Base-by-base conservation (phyloP, 768 basidiomycete species). In the Kwoniella dejecticola region DNA sequence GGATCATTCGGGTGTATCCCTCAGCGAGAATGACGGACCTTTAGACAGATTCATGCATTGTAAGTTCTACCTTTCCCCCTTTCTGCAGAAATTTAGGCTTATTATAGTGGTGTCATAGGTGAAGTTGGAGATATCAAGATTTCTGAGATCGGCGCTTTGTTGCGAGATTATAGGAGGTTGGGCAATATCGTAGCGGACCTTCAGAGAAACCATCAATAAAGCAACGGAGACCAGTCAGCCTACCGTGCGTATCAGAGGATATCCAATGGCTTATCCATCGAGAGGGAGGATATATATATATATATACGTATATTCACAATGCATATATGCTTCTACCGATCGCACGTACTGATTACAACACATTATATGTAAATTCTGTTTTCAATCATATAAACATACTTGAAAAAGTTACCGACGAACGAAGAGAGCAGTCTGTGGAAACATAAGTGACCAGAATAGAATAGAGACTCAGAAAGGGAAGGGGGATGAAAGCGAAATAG, bases 151-250 rank as follows among this genome's bases (percentile, higher is more conserved):
- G 85, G 83, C 0, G 85, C 88, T 66, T 81, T 99, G 42, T 80
- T 98, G 74, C 80, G 81, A 30, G 94, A 96, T 66, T 97, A 96
- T 77, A 84, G 85, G 65, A 81, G 88, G 44, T 75, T 96, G 52
- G 92, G 66, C 10, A 53, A 27, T 12, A 56, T 65, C n/a, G 38
- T 76, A 12, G 52, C 52, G n/a, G n/a, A 53, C 40, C 4, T 57
- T 4, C 44, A 38, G n/a, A 57, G 48, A 27, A 40, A 56, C 19
- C 13, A 21, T 33, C 42, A 56, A 56, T 38, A n/a, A n/a, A n/a
- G n/a, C n/a, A n/a, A n/a, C n/a, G n/a, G n/a, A n/a, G n/a, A n/a
- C n/a, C n/a, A n/a, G n/a, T n/a, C n/a, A n/a, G n/a, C n/a, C n/a
- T n/a, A n/a, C n/a, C n/a, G n/a, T n/a, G n/a, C n/a, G n/a, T n/a